Base-by-base conservation (phyloP, 1,284 basidiomycete genomes). In the Leucoagaricus sp. region DNA sequence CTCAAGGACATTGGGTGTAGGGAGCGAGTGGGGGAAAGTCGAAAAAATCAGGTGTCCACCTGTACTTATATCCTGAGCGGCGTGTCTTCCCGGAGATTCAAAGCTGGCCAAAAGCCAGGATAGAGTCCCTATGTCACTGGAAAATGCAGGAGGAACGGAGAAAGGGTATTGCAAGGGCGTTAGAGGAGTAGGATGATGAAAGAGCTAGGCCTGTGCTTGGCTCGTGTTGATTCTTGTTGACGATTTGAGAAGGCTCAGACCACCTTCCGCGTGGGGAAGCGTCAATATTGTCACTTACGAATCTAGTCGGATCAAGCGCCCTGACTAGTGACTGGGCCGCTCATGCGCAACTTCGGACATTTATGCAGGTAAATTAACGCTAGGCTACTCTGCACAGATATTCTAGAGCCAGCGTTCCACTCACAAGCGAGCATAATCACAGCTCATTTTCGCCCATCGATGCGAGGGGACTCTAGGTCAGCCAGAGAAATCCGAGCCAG, bases 291-390 rank as follows among this genome's bases (percentile, higher is more conserved):
- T 38, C 36, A 25, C 12, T 44, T 23, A 48, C 46, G 17, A 48
- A 48, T 48, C 13, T 29, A 48, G 28, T 48, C 31, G 3, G 46
- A 48, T 48, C 46, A 48, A 9, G 46, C 46, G 46, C 46, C 28
- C 28, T 9, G 31, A 26, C 28, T 8, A 15, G 29, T 26, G 13
- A n/a, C 45, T 28, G 36, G 6, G 4, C 4, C 17, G 8, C 36
- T 5, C 13, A n/a, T 13, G 36, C 36, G 36, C 36, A 38, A n/a
- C 36, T n/a, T 6, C n/a, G n/a, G n/a, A n/a, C n/a, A n/a, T n/a
- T n/a, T n/a, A n/a, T n/a, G n/a, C n/a, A n/a, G n/a, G n/a, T n/a
- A n/a, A n/a, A n/a, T n/a, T n/a, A n/a, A n/a, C n/a, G n/a, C n/a
- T 38, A 13, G 13, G 13, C 4, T 38, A 38, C 36, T 38, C 36